Percentiles rank a stretch among this genome's conserved stretches.
phyloP scores from a whole-genome alignment of 192 early-diverging fungal genomes.

The Paraglomus brasilianum region DNA sequence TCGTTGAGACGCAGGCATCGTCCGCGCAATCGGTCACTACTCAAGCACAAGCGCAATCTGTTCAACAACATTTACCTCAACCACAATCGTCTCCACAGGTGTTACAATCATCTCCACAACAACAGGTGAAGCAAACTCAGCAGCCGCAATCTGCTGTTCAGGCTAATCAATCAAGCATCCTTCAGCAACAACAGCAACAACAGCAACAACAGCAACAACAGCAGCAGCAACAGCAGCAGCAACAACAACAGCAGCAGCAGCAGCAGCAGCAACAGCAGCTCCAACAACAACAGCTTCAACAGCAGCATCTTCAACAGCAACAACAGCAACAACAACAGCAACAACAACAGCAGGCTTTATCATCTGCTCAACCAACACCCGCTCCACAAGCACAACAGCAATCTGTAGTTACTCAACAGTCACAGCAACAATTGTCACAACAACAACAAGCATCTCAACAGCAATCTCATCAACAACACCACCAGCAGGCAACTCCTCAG shows the following conservation, averaged over 20 bases:
- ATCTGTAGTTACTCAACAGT: not conserved
- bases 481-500: not conserved
- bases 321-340: not conserved
- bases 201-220: slow-evolving; percentile 43
- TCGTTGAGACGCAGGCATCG: not conserved
- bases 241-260: no score
- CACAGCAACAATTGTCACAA: slow-evolving; percentile 13
- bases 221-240: slow-evolving; percentile 37
- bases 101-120: slow-evolving; percentile 31
- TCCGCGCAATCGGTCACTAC: slow-evolving; percentile 6
- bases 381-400: slow-evolving; percentile 8
- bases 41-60: slow-evolving; percentile 4
- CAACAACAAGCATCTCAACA: slow-evolving; percentile 15
- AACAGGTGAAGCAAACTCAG: slow-evolving; percentile 24
- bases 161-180: slow-evolving; percentile 24
- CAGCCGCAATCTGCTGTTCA: slow-evolving; percentile 3
- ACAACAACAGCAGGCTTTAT: not conserved
- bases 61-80: slow-evolving; percentile 36
- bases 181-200: slow-evolving; percentile 46
- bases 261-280: not conserved
- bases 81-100: slow-evolving; percentile 48
- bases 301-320: slow-evolving; percentile 7
- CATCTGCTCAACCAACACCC: not conserved
- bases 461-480: slow-evolving; percentile 1
- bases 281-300: not conserved